Evolutionary conservation across 371 early-diverging fungal species (phyloP).

Genomic region (Syncephalastrum monosporum): DNA sequence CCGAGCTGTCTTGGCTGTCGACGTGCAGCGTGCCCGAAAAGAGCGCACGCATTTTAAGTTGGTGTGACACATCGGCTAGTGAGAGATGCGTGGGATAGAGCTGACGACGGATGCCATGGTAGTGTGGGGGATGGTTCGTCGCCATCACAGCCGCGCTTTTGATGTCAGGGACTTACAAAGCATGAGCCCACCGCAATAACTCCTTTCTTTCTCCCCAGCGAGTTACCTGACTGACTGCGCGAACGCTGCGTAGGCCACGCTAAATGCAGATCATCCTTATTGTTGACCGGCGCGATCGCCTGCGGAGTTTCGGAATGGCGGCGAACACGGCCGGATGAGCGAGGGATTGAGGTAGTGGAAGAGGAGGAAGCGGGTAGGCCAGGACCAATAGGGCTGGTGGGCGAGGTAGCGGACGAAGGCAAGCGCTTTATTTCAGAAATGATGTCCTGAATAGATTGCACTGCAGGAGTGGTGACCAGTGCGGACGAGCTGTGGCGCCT

Average conservation of each 20-base stretch:
- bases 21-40: slow-evolving; percentile 35
- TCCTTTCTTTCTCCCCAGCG: not conserved
- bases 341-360: slow-evolving; percentile 4
- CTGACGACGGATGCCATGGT: slow-evolving; percentile 8
- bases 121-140: not conserved
- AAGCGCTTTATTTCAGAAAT: slow-evolving; percentile 39
- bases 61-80: slow-evolving; percentile 23
- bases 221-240: slow-evolving; percentile 3
- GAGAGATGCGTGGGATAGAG: slow-evolving; percentile 29
- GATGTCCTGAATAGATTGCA: slow-evolving; percentile 41
- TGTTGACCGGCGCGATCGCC: not conserved
- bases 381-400: too few relatives aligned
- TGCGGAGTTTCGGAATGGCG: slow-evolving; percentile 33
- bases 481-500: too few relatives aligned
- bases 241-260: not conserved
- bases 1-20: slow-evolving; percentile 38
- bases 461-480: slow-evolving; percentile 21
- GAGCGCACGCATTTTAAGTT: slow-evolving; percentile 19
- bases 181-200: not conserved
- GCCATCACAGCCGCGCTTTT: slow-evolving; percentile 6
- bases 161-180: slow-evolving; percentile 1
- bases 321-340: slow-evolving; percentile 10
- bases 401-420: slow-evolving; percentile 6
- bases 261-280: slow-evolving; percentile 3
- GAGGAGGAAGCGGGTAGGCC: slow-evolving; percentile 1